phyloP scores from a whole-genome alignment of 164 flowering plant genomes.

The Liquidambar formosana region DNA sequence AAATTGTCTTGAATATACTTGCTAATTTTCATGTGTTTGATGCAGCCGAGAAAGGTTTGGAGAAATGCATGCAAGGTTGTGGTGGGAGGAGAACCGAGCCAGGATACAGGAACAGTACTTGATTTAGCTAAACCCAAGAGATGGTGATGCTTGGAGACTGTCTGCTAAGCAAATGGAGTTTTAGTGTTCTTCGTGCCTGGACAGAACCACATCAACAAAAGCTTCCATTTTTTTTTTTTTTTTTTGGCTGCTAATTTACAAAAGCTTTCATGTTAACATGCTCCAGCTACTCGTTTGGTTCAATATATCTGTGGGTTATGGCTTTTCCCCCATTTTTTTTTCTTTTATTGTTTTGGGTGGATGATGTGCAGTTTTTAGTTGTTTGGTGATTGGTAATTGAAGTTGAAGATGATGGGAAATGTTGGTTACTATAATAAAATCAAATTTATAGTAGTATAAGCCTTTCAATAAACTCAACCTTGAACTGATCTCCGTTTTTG shows the following conservation, averaged over 20 bases:
- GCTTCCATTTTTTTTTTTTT: background rate
- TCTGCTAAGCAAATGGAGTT: no score
- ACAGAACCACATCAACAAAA: no score
- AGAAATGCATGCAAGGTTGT: conserved; percentile 67
- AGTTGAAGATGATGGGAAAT: background rate
- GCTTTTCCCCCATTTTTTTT: background rate
- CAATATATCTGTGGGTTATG: conserved; percentile 5
- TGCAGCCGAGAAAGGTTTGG: conserved; percentile 77
- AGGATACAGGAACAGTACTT: conserved; percentile 73
- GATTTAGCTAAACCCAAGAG: conserved; percentile 16
- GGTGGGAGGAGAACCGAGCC: conserved; percentile 77
- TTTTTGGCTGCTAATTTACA: no score
- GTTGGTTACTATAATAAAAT: background rate
- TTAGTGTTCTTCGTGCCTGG: no score
- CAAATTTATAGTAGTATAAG: background rate
- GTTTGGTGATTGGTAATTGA: background rate
- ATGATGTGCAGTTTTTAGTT: background rate
- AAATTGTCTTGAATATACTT: background rate
- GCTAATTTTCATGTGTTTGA: background rate
- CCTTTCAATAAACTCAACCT: no score
- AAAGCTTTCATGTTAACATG: background rate
- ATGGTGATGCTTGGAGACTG: background rate
- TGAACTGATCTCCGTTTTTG: no score
- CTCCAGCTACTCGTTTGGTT: background rate
- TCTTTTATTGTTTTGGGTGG: background rate